Conservation (phyloP, 371 early-diverging fungal genomes). For the Mortierella sp. region DNA sequence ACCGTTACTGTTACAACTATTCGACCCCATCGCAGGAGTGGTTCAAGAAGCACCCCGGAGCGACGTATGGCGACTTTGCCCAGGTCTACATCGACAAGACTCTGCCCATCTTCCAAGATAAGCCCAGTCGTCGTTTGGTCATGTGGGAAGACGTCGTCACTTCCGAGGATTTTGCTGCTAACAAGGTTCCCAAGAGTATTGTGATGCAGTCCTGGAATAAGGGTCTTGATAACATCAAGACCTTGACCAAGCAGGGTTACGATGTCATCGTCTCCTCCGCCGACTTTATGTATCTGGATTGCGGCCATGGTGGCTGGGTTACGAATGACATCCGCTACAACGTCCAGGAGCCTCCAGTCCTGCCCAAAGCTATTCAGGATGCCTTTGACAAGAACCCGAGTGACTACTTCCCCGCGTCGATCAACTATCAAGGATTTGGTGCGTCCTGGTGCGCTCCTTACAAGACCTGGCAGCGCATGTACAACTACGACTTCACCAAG, state of each 20-base stretch:
- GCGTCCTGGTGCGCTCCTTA: slow-evolving; percentile 85
- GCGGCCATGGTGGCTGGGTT: slow-evolving; percentile 71
- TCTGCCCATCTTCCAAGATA: slow-evolving; percentile 49
- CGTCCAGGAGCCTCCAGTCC: slow-evolving; percentile 23
- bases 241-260: slow-evolving; percentile 63
- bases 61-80: slow-evolving; percentile 41
- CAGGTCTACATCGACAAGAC: slow-evolving; percentile 45
- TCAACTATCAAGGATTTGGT: slow-evolving; percentile 60
- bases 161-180: slow-evolving; percentile 30
- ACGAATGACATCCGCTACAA: slow-evolving; percentile 53
- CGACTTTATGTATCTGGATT: slow-evolving; percentile 77
- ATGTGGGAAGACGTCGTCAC: slow-evolving; percentile 51
- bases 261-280: slow-evolving; percentile 67
- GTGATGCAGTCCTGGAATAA: slow-evolving; percentile 71
- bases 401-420: slow-evolving; percentile 22
- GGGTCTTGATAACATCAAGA: slow-evolving; percentile 60
- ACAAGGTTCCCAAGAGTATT: slow-evolving; percentile 55
- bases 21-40: slow-evolving; percentile 39
- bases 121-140: slow-evolving; percentile 35
- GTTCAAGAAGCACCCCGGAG: slow-evolving; percentile 38
- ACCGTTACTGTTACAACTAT: slow-evolving; percentile 71
- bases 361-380: slow-evolving; percentile 39
- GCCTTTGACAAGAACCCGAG: slow-evolving; percentile 35
- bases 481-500: slow-evolving; percentile 74
- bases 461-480: slow-evolving; percentile 86